Conservation (phyloP, 1,139 yeast genomes). For the Kodamaea fungicola region DNA sequence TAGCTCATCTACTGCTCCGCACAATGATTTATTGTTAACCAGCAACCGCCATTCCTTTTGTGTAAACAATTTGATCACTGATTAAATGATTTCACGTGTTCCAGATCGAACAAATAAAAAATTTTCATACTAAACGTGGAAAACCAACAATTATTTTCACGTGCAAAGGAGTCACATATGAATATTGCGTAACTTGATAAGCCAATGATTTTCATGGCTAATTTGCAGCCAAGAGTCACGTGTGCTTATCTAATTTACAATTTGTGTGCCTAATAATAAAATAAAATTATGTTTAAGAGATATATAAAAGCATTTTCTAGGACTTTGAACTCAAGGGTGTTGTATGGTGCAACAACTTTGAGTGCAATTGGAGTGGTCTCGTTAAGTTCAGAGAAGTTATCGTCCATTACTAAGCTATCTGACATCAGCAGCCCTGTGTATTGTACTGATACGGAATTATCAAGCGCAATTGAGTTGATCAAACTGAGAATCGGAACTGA, state of each 20-base stretch:
- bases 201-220: background rate
- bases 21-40: no score
- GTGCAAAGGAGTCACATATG: no score
- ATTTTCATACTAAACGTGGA: no score
- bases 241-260: background rate
- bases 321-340: no score
- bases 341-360: background rate
- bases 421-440: slow-evolving; percentile 34
- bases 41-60: no score
- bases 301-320: no score
- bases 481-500: slow-evolving; percentile 26
- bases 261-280: no score
- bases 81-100: slow-evolving; percentile 6
- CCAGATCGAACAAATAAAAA: background rate
- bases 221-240: background rate
- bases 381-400: background rate
- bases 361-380: background rate
- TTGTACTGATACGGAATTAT: slow-evolving; percentile 38
- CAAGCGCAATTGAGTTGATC: slow-evolving; percentile 46
- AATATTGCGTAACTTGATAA: no score
- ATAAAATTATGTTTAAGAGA: no score
- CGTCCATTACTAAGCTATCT: slow-evolving; percentile 28
- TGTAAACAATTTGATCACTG: background rate
- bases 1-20: no score
- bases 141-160: no score